phyloP scores from a whole-genome alignment of 176 grass and related monocot species.

The Rhynchospora breviuscula region DNA sequence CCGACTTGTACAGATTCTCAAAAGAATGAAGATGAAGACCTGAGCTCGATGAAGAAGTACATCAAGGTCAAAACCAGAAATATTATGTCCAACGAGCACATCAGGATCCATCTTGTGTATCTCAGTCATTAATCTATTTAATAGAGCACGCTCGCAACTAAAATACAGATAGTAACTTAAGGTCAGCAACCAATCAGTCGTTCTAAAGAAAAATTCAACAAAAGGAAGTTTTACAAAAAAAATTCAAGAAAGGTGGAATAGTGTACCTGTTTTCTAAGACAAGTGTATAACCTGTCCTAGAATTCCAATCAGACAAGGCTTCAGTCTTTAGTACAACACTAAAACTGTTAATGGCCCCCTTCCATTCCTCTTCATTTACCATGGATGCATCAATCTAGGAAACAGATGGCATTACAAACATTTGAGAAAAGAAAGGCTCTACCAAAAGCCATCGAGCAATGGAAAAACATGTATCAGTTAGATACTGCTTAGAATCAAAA shows the following conservation, averaged over 20 bases:
- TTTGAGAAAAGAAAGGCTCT: not conserved
- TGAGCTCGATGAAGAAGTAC: conserved; percentile 91
- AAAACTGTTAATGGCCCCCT: conserved; percentile 66
- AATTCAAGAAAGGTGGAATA: conserved; percentile 3
- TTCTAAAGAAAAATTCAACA: not conserved
- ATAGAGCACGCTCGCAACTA: conserved; percentile 80
- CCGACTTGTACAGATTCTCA: not conserved
- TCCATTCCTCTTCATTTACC: conserved; percentile 66
- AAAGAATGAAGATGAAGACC: conserved; percentile 33
- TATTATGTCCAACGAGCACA: conserved; percentile 95
- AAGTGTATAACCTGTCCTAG: conserved; percentile 58
- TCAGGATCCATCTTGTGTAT: conserved; percentile 91
- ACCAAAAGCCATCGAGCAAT: not conserved
- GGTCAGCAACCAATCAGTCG: not conserved
- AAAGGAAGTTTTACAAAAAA: not conserved
- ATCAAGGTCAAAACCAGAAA: conserved; percentile 95
- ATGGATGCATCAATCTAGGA: conserved; percentile 88
- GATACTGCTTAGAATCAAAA: not conserved
- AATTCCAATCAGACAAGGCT: conserved; percentile 72
- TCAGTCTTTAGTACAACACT: conserved; percentile 90
- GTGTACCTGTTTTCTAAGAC: conserved; percentile 74
- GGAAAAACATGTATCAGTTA: not conserved
- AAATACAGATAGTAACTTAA: conserved; percentile 28
- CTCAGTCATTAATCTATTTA: conserved; percentile 95
- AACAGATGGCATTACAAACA: conserved; percentile 15